Evolutionary conservation across 2,329 filamentous ascomycete species (phyloP).

Genomic region (Pseudogymnoascus sp.): DNA sequence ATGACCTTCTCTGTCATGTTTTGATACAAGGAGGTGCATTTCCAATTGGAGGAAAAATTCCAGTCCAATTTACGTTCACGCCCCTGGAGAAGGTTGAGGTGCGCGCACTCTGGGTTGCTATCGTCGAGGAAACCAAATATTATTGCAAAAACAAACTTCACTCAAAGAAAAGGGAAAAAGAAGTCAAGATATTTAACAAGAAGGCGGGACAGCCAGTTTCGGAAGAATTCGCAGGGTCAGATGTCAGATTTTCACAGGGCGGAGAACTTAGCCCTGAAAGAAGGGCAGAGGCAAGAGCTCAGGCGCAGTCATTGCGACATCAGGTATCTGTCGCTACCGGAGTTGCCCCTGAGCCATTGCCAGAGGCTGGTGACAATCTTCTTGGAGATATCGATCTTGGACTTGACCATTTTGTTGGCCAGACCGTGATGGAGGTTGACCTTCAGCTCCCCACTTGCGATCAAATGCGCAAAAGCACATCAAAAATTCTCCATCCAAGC

Average conservation of each 20-base stretch:
- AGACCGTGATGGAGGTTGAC: conserved; percentile 69
- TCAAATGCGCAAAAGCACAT: conserved; percentile 56
- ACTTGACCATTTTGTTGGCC: conserved; percentile 53
- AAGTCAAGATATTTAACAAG: conserved; percentile 66
- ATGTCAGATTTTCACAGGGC: conserved; percentile 57
- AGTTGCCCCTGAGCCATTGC: conserved; percentile 31
- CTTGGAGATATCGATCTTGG: conserved; percentile 53
- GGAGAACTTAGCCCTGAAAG: conserved; percentile 55
- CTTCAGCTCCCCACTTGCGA: conserved; percentile 66
- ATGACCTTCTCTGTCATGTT: conserved; percentile 55
- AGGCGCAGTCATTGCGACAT: conserved; percentile 27
- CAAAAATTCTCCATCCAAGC: conserved; percentile 59
- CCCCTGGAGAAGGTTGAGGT: conserved; percentile 68
- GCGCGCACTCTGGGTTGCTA: conserved; percentile 65
- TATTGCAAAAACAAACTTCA: conserved; percentile 61
- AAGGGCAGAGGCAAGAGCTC: conserved; percentile 29
- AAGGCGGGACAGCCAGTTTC: conserved; percentile 55
- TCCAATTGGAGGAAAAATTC: conserved; percentile 61
- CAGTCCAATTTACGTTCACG: conserved; percentile 69
- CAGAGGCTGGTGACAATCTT: conserved; percentile 46
- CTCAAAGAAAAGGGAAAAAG: conserved; percentile 59
- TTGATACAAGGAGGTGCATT: conserved; percentile 62
- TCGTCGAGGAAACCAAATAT: conserved; percentile 67
- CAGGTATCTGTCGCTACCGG: conserved; percentile 44
- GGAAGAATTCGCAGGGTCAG: conserved; percentile 59